Percentiles rank a stretch among this genome's conserved stretches.
Evolutionary conservation across 176 grass and related monocot genomes (phyloP).

Genomic region (Triticum turgidum): DNA sequence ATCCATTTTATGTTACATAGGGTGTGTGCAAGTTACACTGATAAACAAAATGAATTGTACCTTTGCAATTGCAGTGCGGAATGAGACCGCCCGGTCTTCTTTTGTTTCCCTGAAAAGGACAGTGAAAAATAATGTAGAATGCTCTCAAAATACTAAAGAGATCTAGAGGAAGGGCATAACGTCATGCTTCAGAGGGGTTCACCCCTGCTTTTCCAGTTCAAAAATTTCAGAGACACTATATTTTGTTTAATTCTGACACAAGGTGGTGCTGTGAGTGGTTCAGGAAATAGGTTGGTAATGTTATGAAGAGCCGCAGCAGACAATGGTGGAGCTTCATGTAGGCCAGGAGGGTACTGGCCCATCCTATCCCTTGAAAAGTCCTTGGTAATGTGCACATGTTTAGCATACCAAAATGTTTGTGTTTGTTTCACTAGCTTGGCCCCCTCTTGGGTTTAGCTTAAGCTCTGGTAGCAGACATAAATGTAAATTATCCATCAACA

Average conservation of each 20-base stretch:
- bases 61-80: slow-evolving; percentile 93
- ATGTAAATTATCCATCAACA: neutral
- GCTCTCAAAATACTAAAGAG: neutral
- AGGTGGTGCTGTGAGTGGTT: neutral
- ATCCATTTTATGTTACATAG: slow-evolving; percentile 17
- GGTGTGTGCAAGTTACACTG: neutral
- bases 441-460: neutral
- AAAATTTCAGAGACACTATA: neutral
- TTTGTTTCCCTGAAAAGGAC: slow-evolving; percentile 52
- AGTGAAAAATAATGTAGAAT: slow-evolving; percentile 19
- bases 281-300: slow-evolving; percentile 9
- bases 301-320: neutral
- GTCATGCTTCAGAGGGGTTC: neutral
- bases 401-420: neutral
- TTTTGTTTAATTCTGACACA: neutral
- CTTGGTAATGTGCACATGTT: slow-evolving; percentile 1
- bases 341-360: neutral
- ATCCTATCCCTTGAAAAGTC: neutral
- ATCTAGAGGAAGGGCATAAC: neutral
- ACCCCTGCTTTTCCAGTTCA: neutral
- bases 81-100: slow-evolving; percentile 70
- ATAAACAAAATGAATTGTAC: slow-evolving; percentile 38
- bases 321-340: slow-evolving; percentile 2
- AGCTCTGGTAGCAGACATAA: neutral
- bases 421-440: neutral